These are phyloP conservation scores for Rhizoctonia solani DNA, from an alignment of 1,284 basidiomycete genomes.

Conservation along the genomic window DNA sequence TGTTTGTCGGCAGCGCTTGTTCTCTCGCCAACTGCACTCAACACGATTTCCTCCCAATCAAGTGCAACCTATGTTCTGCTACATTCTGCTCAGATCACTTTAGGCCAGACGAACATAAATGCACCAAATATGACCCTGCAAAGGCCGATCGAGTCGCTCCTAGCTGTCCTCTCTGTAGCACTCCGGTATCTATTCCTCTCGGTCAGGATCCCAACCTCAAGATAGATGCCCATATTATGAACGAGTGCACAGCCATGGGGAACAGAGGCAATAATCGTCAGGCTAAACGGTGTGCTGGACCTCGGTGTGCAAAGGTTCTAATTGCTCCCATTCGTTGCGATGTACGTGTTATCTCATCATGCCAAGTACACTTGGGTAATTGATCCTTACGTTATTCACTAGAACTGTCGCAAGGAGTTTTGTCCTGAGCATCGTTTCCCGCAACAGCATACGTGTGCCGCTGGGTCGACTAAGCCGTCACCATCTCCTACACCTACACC, in stretches of 20 bases:
- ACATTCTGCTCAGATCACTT: conserved; percentile 76
- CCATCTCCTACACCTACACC: conserved; percentile 37
- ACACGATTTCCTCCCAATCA: conserved; percentile 81
- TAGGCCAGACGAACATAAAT: conserved; percentile 63
- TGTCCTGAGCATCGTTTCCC: conserved; percentile 76
- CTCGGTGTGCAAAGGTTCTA: conserved; percentile 69
- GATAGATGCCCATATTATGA: conserved; percentile 70
- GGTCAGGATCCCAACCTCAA: conserved; percentile 75
- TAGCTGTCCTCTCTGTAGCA: conserved; percentile 72
- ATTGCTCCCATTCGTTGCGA: conserved; percentile 72
- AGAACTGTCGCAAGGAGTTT: conserved; percentile 71
- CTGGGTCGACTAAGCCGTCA: conserved; percentile 35
- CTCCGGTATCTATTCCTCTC: conserved; percentile 67
- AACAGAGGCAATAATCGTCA: conserved; percentile 55
- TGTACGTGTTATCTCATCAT: conserved; percentile 54
- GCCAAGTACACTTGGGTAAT: background rate
- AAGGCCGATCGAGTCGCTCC: conserved; percentile 73
- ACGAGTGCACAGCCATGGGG: conserved; percentile 68
- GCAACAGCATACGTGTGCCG: conserved; percentile 60
- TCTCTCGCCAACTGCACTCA: conserved; percentile 63
- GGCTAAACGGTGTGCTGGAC: conserved; percentile 53
- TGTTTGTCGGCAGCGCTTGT: conserved; percentile 72
- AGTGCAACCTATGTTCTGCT: conserved; percentile 42
- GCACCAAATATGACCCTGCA: conserved; percentile 67
- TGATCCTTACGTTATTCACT: conserved; percentile 17